Percentiles rank a stretch among this genome's conserved stretches.
phyloP scores from a whole-genome alignment of 306 rosid genomes.

The Arachis hypogaea region DNA sequence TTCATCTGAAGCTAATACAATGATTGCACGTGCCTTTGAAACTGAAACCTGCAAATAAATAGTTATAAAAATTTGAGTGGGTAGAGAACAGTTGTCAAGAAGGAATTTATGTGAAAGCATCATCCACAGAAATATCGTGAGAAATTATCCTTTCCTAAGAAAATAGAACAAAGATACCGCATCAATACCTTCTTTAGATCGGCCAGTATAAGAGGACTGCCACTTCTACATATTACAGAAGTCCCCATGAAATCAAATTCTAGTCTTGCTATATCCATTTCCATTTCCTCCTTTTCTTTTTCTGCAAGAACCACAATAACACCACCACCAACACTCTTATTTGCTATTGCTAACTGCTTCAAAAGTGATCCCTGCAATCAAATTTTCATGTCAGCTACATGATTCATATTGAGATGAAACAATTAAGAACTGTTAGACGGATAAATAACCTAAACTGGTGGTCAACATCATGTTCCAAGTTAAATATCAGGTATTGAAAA shows the following conservation, averaged over 20 bases:
- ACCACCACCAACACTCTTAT: constrained; percentile 92
- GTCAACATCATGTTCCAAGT: too few species aligned
- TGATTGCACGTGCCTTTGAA: constrained; percentile 96
- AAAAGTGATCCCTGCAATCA: constrained; percentile 86
- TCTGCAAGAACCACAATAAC: constrained; percentile 97
- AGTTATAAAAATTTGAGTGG: constrained; percentile 20
- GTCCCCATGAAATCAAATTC: constrained; percentile 98
- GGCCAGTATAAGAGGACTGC: constrained; percentile 96
- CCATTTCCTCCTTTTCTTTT: constrained; percentile 99
- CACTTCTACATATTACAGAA: constrained; percentile 95
- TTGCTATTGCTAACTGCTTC: constrained; percentile 96
- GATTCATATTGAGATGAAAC: too few species aligned
- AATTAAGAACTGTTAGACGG: too few species aligned
- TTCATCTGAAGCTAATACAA: constrained; percentile 93
- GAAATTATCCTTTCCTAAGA: constrained; percentile 6
- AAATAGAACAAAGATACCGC: constrained; percentile 33
- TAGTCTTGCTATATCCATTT: constrained; percentile 90
- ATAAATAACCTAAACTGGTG: too few species aligned
- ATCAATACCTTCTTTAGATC: constrained; percentile 85
- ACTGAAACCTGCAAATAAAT: constrained; percentile 78
- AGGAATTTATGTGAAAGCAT: constrained; percentile 1
- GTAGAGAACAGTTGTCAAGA: constrained; percentile 15
- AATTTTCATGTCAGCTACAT: constrained; percentile 1
- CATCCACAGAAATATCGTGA: constrained; percentile 16
- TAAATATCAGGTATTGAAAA: too few species aligned